phyloP scores from a whole-genome alignment of 179 eudicot species.

The Carnegiea gigantea region DNA sequence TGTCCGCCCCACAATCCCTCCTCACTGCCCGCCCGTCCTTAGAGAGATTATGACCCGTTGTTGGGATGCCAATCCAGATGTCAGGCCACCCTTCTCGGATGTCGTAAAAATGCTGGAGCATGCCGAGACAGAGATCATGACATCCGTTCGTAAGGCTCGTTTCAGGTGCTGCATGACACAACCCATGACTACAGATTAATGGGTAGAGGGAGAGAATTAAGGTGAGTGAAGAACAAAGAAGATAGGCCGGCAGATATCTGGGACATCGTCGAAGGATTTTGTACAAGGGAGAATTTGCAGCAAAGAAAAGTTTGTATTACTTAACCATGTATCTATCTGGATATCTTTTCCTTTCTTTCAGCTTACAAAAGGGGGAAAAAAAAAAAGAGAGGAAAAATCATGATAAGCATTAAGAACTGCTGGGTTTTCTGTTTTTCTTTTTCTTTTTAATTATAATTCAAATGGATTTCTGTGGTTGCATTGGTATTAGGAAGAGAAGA shows the following conservation, averaged over 20 bases:
- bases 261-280: slow-evolving; percentile 8
- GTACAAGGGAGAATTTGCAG: slow-evolving; percentile 11
- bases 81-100: slow-evolving; percentile 67
- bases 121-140: slow-evolving; percentile 72
- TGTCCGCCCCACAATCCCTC: slow-evolving; percentile 62
- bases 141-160: slow-evolving; percentile 77
- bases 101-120: slow-evolving; percentile 79
- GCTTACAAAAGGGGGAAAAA: slow-evolving; percentile 20
- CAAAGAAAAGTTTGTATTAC: slow-evolving; percentile 33
- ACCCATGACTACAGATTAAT: slow-evolving; percentile 75
- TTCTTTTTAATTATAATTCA: slow-evolving; percentile 27
- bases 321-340: slow-evolving; percentile 61
- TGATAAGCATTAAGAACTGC: slow-evolving; percentile 39
- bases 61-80: slow-evolving; percentile 77
- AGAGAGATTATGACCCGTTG: slow-evolving; percentile 75
- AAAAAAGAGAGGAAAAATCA: slow-evolving; percentile 27
- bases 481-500: slow-evolving; percentile 42
- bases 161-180: slow-evolving; percentile 83
- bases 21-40: slow-evolving; percentile 65
- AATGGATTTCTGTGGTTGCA: slow-evolving; percentile 43
- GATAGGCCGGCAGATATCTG: slow-evolving; percentile 14
- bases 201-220: slow-evolving; percentile 8
- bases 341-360: slow-evolving; percentile 29
- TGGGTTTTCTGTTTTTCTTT: slow-evolving; percentile 36
- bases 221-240: slow-evolving; percentile 20